These are phyloP conservation scores for Zymoseptoria passerinii DNA, from an alignment of 2,329 filamentous ascomycete species.

Conservation along the genomic window DNA sequence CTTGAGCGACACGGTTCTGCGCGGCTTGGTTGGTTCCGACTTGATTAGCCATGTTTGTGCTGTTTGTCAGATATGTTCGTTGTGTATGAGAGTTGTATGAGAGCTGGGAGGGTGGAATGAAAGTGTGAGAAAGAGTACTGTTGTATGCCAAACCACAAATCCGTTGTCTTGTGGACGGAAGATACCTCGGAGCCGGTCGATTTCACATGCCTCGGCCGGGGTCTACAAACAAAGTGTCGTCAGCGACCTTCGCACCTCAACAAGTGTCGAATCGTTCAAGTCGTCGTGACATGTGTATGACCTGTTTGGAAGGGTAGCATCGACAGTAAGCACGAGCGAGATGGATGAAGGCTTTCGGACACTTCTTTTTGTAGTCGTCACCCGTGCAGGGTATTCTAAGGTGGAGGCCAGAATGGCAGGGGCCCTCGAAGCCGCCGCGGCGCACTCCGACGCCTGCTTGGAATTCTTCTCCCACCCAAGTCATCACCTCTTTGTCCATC, in stretches of 20 bases:
- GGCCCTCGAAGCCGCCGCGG: too few species aligned
- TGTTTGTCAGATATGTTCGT: background rate
- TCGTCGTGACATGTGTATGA: background rate
- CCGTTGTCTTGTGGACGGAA: background rate
- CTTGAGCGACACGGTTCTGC: conserved; percentile 46
- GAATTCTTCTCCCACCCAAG: too few species aligned
- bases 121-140: background rate
- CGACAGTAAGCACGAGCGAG: too few species aligned
- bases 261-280: background rate
- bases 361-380: too few species aligned
- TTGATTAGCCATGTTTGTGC: conserved; percentile 16
- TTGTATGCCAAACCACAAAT: background rate
- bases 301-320: background rate
- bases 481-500: too few species aligned
- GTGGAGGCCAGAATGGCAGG: too few species aligned
- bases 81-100: background rate
- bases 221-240: background rate
- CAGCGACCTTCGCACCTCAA: background rate
- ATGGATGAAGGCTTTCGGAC: too few species aligned
- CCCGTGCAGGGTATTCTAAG: too few species aligned
- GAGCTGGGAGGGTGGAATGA: background rate
- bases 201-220: conserved; percentile 1
- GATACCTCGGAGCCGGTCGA: background rate
- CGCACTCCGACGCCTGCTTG: too few species aligned
- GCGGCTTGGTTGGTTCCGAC: conserved; percentile 14